Base-by-base conservation (phyloP, 768 basidiomycete species). In the Phlebiopsis flavidoalba region DNA sequence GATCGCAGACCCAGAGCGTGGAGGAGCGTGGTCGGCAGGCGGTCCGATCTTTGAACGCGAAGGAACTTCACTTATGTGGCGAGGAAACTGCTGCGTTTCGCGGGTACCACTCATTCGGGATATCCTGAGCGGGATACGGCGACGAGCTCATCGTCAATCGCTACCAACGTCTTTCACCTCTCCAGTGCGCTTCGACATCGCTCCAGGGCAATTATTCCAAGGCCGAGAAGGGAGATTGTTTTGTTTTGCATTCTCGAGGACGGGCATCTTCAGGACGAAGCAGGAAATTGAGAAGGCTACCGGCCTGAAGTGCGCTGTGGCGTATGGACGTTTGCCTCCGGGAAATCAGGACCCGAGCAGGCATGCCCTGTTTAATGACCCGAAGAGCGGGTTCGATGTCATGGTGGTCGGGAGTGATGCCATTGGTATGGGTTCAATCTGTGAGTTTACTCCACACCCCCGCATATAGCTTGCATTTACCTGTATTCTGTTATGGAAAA, bases 371-470 rank as follows among this genome's bases (percentile, higher is more conserved):
- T 98, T 98, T 80, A 98, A 99, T 67, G 84, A 92, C 61, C 85
- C 85, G 0, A 69, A 83, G 46, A 91, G 88, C n/a, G 87, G 85
- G 1, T 91, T 90, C 67, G 91, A 96, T 66, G 87, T 98, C 1
- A 80, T 99, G 46, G n/a, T n/a, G n/a, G 84, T 98, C 17, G 96
- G 93, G 1, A 95, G 91, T 66, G 97, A 99, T 68, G 94, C 95
- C 0, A 88, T 98, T 53, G 95, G 97, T 1, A 95, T 99, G 94
- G 97, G 97, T 0, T 99, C 21, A 98, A 99, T 70, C 74, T 99
- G 97, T 98, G 71, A 48, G 90, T 77, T 4, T 33, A 50, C 19
- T 57, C 24, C 24, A 12, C 21, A 31, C 5, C 40, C 21, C 35
- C 19, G 6, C 22, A n/a, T 43, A 8, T 51, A 31, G 6, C 26